Evolutionary conservation across 257 asterid species (phyloP).

Genomic region (Coffea canephora): DNA sequence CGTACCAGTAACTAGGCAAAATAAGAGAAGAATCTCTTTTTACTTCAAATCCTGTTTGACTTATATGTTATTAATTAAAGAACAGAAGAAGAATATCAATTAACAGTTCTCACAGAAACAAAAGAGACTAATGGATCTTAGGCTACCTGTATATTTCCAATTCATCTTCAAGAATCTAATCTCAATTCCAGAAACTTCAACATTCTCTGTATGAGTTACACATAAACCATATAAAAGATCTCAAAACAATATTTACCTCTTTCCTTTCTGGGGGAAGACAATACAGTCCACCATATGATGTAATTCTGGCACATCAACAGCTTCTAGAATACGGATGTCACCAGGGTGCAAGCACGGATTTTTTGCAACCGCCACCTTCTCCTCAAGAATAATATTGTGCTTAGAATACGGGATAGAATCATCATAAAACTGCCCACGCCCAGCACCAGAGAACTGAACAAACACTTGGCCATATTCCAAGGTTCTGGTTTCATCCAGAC

Average conservation of each 20-base stretch:
- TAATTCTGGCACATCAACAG: constrained; percentile 54
- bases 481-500: constrained; percentile 75
- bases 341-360: constrained; percentile 98
- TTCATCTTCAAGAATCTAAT: not conserved
- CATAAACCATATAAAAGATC: too few relatives aligned
- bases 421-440: constrained; percentile 30
- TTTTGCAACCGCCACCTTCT: constrained; percentile 74
- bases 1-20: too few relatives aligned
- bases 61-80: not conserved
- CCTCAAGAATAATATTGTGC: constrained; percentile 26
- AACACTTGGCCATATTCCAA: constrained; percentile 86
- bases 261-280: constrained; percentile 76
- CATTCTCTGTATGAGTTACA: not conserved
- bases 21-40: too few relatives aligned
- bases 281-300: constrained; percentile 91
- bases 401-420: constrained; percentile 28
- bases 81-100: not conserved
- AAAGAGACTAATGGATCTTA: not conserved
- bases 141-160: not conserved
- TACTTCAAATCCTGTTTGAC: not conserved
- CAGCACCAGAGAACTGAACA: constrained; percentile 54
- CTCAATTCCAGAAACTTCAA: not conserved
- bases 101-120: not conserved
- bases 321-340: constrained; percentile 73
- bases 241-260: constrained; percentile 43